Evolutionary conservation across 2,329 filamentous ascomycete genomes (phyloP).

Genomic region (Cytospora leucostoma): DNA sequence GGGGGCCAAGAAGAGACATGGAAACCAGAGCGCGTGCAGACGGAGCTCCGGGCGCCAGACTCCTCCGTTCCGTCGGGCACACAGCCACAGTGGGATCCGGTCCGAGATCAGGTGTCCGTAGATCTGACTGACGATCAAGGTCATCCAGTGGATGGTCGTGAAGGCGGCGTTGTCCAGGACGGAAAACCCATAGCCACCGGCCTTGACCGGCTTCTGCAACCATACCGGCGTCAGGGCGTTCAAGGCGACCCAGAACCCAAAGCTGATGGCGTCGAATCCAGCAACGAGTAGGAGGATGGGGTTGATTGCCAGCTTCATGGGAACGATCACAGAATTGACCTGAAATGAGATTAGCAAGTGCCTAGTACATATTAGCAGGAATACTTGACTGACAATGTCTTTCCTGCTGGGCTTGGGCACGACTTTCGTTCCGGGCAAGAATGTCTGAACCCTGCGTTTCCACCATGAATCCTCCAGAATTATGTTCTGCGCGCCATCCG

Average conservation of each 20-base stretch:
- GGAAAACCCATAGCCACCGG: conserved; percentile 47
- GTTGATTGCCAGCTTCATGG: conserved; percentile 35
- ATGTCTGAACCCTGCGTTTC: conserved; percentile 35
- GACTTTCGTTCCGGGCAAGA: conserved; percentile 34
- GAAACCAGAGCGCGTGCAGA: conserved; percentile 37
- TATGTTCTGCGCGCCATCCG: conserved; percentile 29
- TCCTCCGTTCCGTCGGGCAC: conserved; percentile 33
- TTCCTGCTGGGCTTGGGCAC: conserved; percentile 22
- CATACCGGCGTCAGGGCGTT: conserved; percentile 43
- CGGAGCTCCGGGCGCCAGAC: conserved; percentile 44
- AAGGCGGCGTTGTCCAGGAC: conserved; percentile 43
- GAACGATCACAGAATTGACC: conserved; percentile 29
- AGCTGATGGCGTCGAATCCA: conserved; percentile 44
- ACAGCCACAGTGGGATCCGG: conserved; percentile 39
- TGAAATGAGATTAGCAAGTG: background rate
- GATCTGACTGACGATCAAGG: conserved; percentile 39
- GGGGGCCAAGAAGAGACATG: conserved; percentile 36
- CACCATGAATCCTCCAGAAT: conserved; percentile 30
- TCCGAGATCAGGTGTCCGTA: conserved; percentile 43
- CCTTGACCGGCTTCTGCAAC: conserved; percentile 40
- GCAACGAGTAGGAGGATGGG: conserved; percentile 43
- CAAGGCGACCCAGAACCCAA: conserved; percentile 45
- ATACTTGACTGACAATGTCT: conserved; percentile 22
- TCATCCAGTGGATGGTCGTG: conserved; percentile 44
- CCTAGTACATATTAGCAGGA: rapidly evolving